phyloP scores from a whole-genome alignment of 2,329 filamentous ascomycete species.

The Emergomyces pasteurianus region DNA sequence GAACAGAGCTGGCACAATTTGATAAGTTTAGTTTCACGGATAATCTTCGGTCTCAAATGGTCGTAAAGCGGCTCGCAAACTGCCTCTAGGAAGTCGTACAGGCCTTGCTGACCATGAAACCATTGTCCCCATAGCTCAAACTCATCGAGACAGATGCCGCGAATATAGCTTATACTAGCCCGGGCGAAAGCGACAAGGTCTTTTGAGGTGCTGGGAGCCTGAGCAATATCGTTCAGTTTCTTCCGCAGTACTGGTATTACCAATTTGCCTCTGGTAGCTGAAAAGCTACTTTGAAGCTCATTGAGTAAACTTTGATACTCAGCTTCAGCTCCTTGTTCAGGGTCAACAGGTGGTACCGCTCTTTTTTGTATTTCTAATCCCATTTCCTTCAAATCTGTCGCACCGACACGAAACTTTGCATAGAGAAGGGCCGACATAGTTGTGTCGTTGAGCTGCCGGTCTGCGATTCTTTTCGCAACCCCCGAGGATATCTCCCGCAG shows the following conservation, averaged over 20 bases:
- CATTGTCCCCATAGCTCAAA: slow-evolving; percentile 56
- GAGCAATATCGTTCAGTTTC: slow-evolving; percentile 43
- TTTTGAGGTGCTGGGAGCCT: slow-evolving; percentile 48
- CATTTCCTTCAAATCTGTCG: slow-evolving; percentile 52
- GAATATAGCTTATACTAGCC: slow-evolving; percentile 52
- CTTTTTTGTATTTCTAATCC: slow-evolving; percentile 57
- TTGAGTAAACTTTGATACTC: slow-evolving; percentile 56
- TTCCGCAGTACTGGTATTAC: slow-evolving; percentile 52
- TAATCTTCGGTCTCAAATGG: slow-evolving; percentile 51
- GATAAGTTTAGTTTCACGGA: slow-evolving; percentile 54
- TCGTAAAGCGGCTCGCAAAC: slow-evolving; percentile 58
- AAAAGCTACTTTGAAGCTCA: slow-evolving; percentile 52
- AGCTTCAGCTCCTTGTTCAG: slow-evolving; percentile 45
- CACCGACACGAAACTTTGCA: slow-evolving; percentile 57
- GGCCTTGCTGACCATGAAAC: slow-evolving; percentile 50
- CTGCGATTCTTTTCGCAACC: slow-evolving; percentile 51
- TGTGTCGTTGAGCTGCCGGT: slow-evolving; percentile 58
- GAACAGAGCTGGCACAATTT: slow-evolving; percentile 57
- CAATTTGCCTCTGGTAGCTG: slow-evolving; percentile 45
- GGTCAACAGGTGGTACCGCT: slow-evolving; percentile 48
- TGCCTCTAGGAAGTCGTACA: slow-evolving; percentile 56
- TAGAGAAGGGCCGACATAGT: slow-evolving; percentile 60
- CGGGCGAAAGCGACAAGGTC: slow-evolving; percentile 55
- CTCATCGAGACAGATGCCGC: slow-evolving; percentile 54
- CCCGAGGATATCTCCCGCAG: slow-evolving; percentile 51